Conservation (phyloP, 2,329 filamentous ascomycete genomes). For the Pleomassaria siparia region DNA sequence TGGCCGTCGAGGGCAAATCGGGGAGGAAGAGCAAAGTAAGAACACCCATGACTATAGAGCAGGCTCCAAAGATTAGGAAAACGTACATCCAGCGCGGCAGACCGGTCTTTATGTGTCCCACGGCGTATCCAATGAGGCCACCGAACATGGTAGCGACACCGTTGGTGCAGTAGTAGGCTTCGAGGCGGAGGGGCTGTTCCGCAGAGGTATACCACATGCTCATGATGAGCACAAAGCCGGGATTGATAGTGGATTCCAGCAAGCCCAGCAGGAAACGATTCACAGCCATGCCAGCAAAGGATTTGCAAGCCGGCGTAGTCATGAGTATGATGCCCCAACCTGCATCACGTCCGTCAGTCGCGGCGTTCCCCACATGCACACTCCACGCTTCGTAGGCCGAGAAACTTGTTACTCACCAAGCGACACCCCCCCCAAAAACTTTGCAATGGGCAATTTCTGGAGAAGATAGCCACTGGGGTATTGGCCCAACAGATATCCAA, state of each 20-base stretch:
- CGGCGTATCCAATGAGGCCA: slow-evolving; percentile 59
- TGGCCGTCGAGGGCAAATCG: slow-evolving; percentile 49
- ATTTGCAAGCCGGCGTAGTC: slow-evolving; percentile 44
- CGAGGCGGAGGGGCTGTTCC: slow-evolving; percentile 56
- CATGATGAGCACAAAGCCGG: slow-evolving; percentile 41
- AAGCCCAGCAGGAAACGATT: slow-evolving; percentile 42
- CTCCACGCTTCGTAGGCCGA: neutral
- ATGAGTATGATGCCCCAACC: slow-evolving; percentile 46
- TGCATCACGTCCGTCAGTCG: slow-evolving; percentile 8
- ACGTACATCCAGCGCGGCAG: slow-evolving; percentile 59
- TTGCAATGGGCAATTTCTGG: slow-evolving; percentile 50
- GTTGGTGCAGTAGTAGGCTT: slow-evolving; percentile 60
- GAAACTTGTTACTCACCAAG: slow-evolving; percentile 24
- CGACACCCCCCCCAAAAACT: slow-evolving; percentile 47
- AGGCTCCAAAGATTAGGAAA: slow-evolving; percentile 57
- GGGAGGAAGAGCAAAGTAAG: slow-evolving; percentile 44
- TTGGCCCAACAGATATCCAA: slow-evolving; percentile 52
- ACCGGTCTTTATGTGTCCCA: slow-evolving; percentile 59
- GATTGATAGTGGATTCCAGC: slow-evolving; percentile 40
- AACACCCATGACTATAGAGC: slow-evolving; percentile 42
- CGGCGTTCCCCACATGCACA: neutral
- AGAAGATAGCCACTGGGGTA: slow-evolving; percentile 48
- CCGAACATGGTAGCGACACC: slow-evolving; percentile 64
- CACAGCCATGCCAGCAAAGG: slow-evolving; percentile 42
- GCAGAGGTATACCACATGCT: slow-evolving; percentile 45